A percentile compares a stretch with the other conserved stretches of the same genome.
Evolutionary conservation across 441 rosid genomes (phyloP).

Genomic region (Corymbia citriodora): DNA sequence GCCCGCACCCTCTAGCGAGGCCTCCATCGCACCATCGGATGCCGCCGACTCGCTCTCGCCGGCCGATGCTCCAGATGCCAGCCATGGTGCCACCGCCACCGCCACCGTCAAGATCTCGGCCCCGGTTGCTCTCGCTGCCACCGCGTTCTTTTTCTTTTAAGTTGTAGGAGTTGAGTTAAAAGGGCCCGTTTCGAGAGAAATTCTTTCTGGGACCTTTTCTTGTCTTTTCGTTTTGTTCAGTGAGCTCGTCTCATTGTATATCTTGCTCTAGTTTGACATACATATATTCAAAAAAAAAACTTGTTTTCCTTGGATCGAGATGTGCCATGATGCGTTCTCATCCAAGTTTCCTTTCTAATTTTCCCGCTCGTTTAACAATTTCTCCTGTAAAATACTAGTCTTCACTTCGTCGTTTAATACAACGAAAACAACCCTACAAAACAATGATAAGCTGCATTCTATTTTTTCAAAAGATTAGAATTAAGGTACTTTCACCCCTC

Average conservation of each 20-base stretch:
- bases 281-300: not conserved
- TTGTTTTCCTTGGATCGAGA: not conserved
- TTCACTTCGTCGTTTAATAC: not conserved
- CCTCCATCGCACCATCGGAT: not conserved
- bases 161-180: not conserved
- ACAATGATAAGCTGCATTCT: not conserved
- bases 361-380: not conserved
- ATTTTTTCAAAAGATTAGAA: not conserved
- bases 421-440: not conserved
- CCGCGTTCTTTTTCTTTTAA: constrained; percentile 16
- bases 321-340: not conserved
- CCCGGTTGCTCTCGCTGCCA: constrained; percentile 14
- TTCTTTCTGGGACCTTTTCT: not conserved
- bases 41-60: constrained; percentile 10
- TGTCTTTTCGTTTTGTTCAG: not conserved
- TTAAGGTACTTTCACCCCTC: too few species aligned
- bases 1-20: not conserved
- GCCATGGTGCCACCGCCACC: constrained; percentile 9
- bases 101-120: constrained; percentile 22
- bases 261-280: not conserved
- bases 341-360: not conserved
- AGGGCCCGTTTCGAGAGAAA: not conserved
- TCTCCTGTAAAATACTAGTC: fast-evolving
- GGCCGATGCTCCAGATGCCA: constrained; percentile 7
- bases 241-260: not conserved